phyloP scores from a whole-genome alignment of 78 protist species.

The Dictyostelium purpureum region DNA sequence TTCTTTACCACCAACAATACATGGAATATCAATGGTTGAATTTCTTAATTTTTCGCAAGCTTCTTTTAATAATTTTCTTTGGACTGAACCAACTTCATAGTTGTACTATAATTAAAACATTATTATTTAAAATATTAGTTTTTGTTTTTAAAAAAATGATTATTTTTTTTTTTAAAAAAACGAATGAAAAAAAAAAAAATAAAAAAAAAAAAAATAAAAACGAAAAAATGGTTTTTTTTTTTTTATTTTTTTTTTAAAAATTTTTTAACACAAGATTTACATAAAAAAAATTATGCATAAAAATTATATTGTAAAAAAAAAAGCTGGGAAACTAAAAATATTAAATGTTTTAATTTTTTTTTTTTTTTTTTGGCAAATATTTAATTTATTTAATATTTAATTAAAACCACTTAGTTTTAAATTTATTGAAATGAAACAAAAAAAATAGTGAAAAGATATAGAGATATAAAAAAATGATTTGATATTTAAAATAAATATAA shows the following conservation, averaged over 20 bases:
- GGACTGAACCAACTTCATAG: constrained; percentile 76
- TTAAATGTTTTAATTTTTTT: background rate
- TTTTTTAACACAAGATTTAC: background rate
- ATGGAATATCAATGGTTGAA: constrained; percentile 76
- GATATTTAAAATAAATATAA: background rate
- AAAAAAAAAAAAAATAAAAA: constrained; percentile 3
- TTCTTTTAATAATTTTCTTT: constrained; percentile 71
- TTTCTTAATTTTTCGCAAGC: constrained; percentile 64
- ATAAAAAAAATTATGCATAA: background rate
- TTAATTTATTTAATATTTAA: too few relatives aligned
- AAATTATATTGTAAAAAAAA: background rate
- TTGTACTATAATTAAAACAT: constrained; percentile 23
- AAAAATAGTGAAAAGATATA: too few relatives aligned
- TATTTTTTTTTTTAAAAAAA: background rate
- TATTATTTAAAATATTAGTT: background rate
- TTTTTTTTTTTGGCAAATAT: background rate
- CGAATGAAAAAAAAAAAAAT: background rate
- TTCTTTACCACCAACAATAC: constrained; percentile 83
- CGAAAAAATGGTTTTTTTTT: background rate
- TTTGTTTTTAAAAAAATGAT: background rate
- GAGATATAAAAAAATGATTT: too few relatives aligned
- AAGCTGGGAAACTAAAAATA: background rate
- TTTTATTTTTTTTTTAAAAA: background rate
- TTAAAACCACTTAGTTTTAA: too few relatives aligned
- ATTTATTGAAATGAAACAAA: too few relatives aligned